Evolutionary conservation across 2,329 filamentous ascomycete species (phyloP).

Genomic region (Aotearoamyces nothofagi): DNA sequence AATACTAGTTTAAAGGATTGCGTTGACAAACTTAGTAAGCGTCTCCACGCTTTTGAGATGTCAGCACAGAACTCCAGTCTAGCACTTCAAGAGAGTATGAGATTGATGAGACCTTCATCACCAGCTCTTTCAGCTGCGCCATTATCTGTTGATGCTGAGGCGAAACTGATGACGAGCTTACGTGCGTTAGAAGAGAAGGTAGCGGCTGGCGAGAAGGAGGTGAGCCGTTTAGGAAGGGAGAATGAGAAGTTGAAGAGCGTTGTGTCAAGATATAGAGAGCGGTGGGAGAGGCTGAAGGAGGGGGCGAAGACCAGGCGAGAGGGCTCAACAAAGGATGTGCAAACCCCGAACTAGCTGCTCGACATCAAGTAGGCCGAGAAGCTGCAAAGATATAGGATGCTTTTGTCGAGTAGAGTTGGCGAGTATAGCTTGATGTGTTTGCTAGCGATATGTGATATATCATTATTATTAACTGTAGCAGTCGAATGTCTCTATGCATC

Average conservation of each 20-base stretch:
- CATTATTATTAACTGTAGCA: too few relatives aligned
- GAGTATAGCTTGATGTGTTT: too few relatives aligned
- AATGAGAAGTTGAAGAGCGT: slow-evolving; percentile 42
- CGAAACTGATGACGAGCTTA: slow-evolving; percentile 32
- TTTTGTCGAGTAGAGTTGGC: too few relatives aligned
- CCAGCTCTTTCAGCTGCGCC: slow-evolving; percentile 31
- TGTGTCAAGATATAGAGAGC: slow-evolving; percentile 40
- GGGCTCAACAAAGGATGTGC: slow-evolving; percentile 4
- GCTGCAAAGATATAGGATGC: too few relatives aligned
- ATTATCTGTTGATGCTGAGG: slow-evolving; percentile 19
- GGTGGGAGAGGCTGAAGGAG: slow-evolving; percentile 56
- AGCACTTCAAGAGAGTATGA: slow-evolving; percentile 71
- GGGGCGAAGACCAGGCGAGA: slow-evolving; percentile 33
- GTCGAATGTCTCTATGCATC: too few relatives aligned
- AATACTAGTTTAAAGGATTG: slow-evolving; percentile 76
- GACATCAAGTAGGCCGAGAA: too few relatives aligned
- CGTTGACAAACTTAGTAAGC: slow-evolving; percentile 71
- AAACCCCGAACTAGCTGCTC: too few relatives aligned
- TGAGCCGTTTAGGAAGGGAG: slow-evolving; percentile 45
- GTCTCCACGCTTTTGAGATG: slow-evolving; percentile 86
- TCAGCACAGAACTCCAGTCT: slow-evolving; percentile 78
- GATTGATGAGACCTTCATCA: slow-evolving; percentile 42
- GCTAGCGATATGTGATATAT: too few relatives aligned
- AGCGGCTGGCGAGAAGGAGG: slow-evolving; percentile 37
- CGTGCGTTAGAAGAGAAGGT: slow-evolving; percentile 56